Evolutionary conservation across 192 early-diverging fungal species (phyloP), one percentile per base, ranked within the genome.

Genomic region (Entophlyctis luteolus): DNA sequence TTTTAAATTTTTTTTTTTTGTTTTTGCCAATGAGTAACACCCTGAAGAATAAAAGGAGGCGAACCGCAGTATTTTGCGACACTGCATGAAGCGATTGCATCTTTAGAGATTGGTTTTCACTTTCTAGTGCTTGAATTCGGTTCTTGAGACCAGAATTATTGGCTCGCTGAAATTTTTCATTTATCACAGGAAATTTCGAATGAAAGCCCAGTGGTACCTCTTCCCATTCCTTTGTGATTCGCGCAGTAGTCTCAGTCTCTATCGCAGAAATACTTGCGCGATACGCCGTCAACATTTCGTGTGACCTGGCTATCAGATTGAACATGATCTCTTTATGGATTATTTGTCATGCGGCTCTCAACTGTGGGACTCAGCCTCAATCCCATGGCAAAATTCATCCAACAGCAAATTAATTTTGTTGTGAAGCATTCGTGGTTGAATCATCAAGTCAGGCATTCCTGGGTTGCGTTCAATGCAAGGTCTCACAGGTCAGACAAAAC

Each of bases 341-440:
- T 53, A 53, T 16, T 1, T 3, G 2, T 27, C 14, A 53, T 12
- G 1, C 29, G 25, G 25, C 25, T 22, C 42, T 60, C 38, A 36
- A 69, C 48, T 28, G 50, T 66, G 34, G n/a, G 23, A 10, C 36
- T 72, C 54, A 38, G 48, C 14, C 28, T 75, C 59, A 38, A 66
- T 16, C 6, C 63, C 45, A 34, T 50, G 49, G 67, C 73, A 60
- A 70, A 79, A 45, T 14, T 72, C 66, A 10, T 79, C 73, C 8
- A 79, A 42, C 2, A 65, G 39, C 28, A 58, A 27, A 10, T 34
- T 33, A 3, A 75, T 25, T 46, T 70, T 68, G 31, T 68, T 65
- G 36, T 79, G 73, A 5, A 78, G 38, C 36, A 78, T 68, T 0
- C 77, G 69, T n/a, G 74, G 35, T 42, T 73, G 62, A 31, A 70